A percentile compares a stretch with the other conserved stretches of the same genome.
Conservation (phyloP, 2,329 filamentous ascomycete species). For the Colletotrichum neosansevieriae region DNA sequence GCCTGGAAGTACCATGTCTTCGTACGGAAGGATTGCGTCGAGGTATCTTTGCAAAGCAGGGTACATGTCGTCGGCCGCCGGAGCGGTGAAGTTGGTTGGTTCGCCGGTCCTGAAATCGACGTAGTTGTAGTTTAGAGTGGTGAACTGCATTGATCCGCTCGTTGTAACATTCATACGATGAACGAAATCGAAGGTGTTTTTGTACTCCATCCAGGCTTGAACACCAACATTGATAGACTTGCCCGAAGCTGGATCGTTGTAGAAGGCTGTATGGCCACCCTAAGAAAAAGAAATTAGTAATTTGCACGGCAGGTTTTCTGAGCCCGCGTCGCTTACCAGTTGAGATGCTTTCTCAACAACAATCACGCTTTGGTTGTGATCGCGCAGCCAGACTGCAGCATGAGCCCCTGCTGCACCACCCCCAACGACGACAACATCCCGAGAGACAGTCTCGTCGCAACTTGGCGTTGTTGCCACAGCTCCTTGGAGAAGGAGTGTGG, state of each 20-base stretch:
- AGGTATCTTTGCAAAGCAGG: slow-evolving; percentile 47
- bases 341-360: slow-evolving; percentile 53
- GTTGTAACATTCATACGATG: slow-evolving; percentile 49
- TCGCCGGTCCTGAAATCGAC: slow-evolving; percentile 53
- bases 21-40: slow-evolving; percentile 47
- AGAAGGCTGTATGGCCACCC: slow-evolving; percentile 51
- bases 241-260: slow-evolving; percentile 45
- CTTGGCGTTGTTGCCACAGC: neutral
- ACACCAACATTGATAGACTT: slow-evolving; percentile 42
- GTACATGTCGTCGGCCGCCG: slow-evolving; percentile 42
- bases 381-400: slow-evolving; percentile 53
- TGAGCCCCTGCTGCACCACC: slow-evolving; percentile 56
- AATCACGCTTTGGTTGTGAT: slow-evolving; percentile 51
- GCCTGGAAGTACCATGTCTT: slow-evolving; percentile 50
- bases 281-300: neutral
- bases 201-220: slow-evolving; percentile 47
- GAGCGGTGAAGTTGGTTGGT: slow-evolving; percentile 45
- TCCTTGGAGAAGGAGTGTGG: neutral
- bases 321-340: slow-evolving; percentile 44
- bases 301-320: neutral
- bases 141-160: slow-evolving; percentile 45
- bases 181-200: slow-evolving; percentile 49
- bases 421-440: slow-evolving; percentile 53
- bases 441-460: slow-evolving; percentile 31
- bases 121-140: slow-evolving; percentile 42